A percentile compares a stretch with the other conserved stretches of the same genome.
Evolutionary conservation across 1,139 yeast species (phyloP).

Genomic region (Magnusiomyces ingens): DNA sequence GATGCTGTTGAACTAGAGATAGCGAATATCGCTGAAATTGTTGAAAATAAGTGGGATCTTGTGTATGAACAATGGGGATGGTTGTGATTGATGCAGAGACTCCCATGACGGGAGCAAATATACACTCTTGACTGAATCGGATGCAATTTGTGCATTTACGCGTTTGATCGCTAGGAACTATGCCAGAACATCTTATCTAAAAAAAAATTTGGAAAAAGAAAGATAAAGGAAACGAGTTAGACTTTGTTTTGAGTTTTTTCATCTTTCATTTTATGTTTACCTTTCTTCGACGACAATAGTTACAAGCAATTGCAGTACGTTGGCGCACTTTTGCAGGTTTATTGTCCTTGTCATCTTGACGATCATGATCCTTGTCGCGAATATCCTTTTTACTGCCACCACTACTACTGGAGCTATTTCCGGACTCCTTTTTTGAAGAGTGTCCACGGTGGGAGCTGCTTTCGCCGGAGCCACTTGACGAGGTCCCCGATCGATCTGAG

Average conservation of each 20-base stretch:
- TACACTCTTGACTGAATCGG: conserved; percentile 31
- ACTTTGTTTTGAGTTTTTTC: neutral
- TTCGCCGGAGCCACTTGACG: too few species aligned
- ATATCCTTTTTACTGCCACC: too few species aligned
- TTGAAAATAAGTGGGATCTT: neutral
- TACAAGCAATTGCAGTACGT: conserved; percentile 31
- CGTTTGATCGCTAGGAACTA: conserved; percentile 23
- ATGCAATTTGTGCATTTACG: conserved; percentile 31
- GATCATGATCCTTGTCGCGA: neutral
- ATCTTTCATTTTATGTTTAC: conserved; percentile 10
- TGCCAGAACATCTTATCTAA: conserved; percentile 33
- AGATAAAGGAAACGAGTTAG: neutral
- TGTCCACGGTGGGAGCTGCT: too few species aligned
- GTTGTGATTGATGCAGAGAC: conserved; percentile 25
- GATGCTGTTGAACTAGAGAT: conserved; percentile 8
- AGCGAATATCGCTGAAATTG: conserved; percentile 14
- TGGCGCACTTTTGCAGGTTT: conserved; percentile 19
- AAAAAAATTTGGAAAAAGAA: conserved; percentile 6
- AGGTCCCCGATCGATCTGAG: too few species aligned
- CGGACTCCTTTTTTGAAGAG: too few species aligned
- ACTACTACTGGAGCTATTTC: too few species aligned
- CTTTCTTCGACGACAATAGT: conserved; percentile 31
- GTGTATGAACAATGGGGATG: conserved; percentile 16
- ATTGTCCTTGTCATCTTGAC: conserved; percentile 10
- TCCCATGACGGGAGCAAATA: conserved; percentile 33